A percentile compares a stretch with the other conserved stretches of the same genome.
phyloP scores from a whole-genome alignment of 306 rosid species.

The Malus domestica region DNA sequence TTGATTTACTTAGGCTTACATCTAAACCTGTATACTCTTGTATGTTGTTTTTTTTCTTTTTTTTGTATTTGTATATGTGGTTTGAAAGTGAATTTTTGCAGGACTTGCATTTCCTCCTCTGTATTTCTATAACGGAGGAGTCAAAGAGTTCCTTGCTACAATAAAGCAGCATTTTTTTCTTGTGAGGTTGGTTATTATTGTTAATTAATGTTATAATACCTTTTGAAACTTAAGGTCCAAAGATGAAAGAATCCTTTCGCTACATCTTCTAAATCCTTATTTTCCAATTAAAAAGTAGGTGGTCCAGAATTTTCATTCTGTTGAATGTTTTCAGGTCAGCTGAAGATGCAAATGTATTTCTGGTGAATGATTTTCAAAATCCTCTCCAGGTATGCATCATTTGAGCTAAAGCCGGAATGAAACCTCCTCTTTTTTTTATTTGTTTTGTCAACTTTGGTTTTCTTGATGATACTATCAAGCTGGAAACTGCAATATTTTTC shows the following conservation, averaged over 20 bases:
- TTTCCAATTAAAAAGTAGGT: not conserved
- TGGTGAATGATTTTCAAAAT: slow-evolving; percentile 84
- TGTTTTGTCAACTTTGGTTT: not conserved
- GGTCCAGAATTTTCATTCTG: slow-evolving; percentile 7
- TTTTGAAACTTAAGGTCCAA: not conserved
- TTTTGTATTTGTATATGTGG: slow-evolving; percentile 15
- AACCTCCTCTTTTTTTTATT: not conserved
- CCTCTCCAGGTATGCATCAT: slow-evolving; percentile 69
- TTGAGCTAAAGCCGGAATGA: not conserved
- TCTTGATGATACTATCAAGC: not conserved
- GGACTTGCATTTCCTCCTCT: slow-evolving; percentile 95
- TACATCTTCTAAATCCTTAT: not conserved
- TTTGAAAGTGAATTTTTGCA: slow-evolving; percentile 27
- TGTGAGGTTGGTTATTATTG: slow-evolving; percentile 61
- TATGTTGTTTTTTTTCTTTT: not conserved
- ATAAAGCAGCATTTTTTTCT: slow-evolving; percentile 85
- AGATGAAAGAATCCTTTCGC: not conserved
- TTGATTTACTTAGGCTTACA: not conserved
- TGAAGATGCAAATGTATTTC: slow-evolving; percentile 81
- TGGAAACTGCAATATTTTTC: slow-evolving; percentile 20
- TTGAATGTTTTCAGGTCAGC: slow-evolving; percentile 57
- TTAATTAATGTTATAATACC: not conserved
- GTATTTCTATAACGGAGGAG: slow-evolving; percentile 97
- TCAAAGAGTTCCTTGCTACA: slow-evolving; percentile 92
- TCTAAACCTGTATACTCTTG: not conserved